Base-by-base conservation (phyloP, 768 basidiomycete species). In the Naganishia kalamii region DNA sequence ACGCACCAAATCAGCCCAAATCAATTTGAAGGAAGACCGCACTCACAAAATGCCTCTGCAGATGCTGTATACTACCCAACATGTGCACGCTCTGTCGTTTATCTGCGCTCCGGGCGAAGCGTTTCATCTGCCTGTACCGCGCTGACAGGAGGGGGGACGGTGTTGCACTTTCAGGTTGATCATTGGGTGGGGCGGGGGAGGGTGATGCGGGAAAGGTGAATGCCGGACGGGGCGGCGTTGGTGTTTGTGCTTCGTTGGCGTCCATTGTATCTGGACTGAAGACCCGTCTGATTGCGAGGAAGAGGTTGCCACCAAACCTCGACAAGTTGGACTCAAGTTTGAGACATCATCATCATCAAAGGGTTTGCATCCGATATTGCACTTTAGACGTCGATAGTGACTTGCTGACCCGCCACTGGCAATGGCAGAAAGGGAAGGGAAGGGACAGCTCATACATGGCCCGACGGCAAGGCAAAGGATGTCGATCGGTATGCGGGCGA, bases 51-150 rank as follows among this genome's bases (percentile, higher is more conserved):
- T 92, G 93, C 72, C 92, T 87, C 78, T 97, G 93, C 44, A 97
- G 83, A 75, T 96, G 90, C 75, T 94, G 89, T 70, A 97, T 97
- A 75, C 90, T 92, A n/a, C 92, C 92, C 19, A 97, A 80, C 0
- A 90, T 86, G 86, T 93, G 88, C 21, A 97, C 92, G 71, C 89
- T 91, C 77, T 91, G 89, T 46, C 93, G 85, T 79, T 92, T 94
- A 4, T 90, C 90, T 0, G 93, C 93, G 66, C 88, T 62, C 44
- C 60, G 51, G 6, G 66, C 66, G 50, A 67, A 67, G n/a, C 51
- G 25, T 30, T 60, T 44, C 66, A 61, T 57, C 46, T 67, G 66
- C 66, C 51, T 67, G 21, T 67, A 61, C n/a, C 37, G 19, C 1
- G 35, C 11, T 27, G 21, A 27, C 1, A 23, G 35, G 3, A 11